These are phyloP conservation scores for Hippophae tibetana DNA, from an alignment of 306 rosid genomes.

Conservation along the genomic window DNA sequence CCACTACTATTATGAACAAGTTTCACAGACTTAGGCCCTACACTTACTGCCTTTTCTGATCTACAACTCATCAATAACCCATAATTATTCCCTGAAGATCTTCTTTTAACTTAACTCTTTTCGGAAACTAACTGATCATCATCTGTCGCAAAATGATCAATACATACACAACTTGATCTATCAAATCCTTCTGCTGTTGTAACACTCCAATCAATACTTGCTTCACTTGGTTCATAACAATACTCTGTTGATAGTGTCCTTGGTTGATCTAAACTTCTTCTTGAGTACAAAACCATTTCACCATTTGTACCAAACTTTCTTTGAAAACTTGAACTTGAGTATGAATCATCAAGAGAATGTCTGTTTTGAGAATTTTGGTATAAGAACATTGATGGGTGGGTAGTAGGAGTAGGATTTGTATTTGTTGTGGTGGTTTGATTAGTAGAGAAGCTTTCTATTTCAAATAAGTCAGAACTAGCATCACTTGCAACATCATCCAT, in stretches of 20 bases:
- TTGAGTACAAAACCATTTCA: slow-evolving; percentile 6
- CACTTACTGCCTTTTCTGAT: slow-evolving; percentile 74
- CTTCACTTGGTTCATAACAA: slow-evolving; percentile 69
- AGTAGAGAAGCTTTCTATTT: slow-evolving; percentile 69
- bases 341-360: slow-evolving; percentile 44
- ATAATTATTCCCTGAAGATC: slow-evolving; percentile 22
- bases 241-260: slow-evolving; percentile 30
- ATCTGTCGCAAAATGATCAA: background rate
- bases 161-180: slow-evolving; percentile 21
- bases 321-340: slow-evolving; percentile 9
- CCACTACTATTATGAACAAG: background rate
- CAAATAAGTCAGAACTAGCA: slow-evolving; percentile 83
- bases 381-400: slow-evolving; percentile 14
- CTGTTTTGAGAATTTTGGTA: slow-evolving; percentile 16
- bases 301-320: slow-evolving; percentile 11
- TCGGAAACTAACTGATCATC: background rate
- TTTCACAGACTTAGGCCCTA: slow-evolving; percentile 41
- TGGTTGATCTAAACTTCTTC: slow-evolving; percentile 37
- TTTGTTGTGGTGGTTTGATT: slow-evolving; percentile 22
- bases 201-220: slow-evolving; percentile 83
- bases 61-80: slow-evolving; percentile 66
- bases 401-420: background rate
- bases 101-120: slow-evolving; percentile 31
- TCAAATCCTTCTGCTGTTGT: slow-evolving; percentile 68
- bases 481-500: slow-evolving; percentile 54